A percentile compares a stretch with the other conserved stretches of the same genome.
phyloP scores from a whole-genome alignment of 1,284 basidiomycete genomes.

The Neolentinus lepideus region DNA sequence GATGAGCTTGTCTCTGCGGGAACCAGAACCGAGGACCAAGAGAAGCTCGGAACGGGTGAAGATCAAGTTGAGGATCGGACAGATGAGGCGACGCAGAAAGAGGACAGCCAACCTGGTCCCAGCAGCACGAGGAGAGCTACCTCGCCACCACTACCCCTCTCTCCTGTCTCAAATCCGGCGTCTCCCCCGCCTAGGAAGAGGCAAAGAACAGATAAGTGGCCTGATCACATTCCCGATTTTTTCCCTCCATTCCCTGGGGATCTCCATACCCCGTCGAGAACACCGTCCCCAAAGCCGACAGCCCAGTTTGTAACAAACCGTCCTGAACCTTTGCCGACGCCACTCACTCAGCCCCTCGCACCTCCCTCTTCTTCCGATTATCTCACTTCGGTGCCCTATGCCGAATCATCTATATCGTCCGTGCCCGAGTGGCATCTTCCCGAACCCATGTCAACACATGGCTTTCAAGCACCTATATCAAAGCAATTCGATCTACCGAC shows the following conservation, averaged over 20 bases:
- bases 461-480: slow-evolving; percentile 19
- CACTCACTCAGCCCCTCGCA: slow-evolving; percentile 34
- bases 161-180: slow-evolving; percentile 51
- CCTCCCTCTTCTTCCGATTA: slow-evolving; percentile 52
- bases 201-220: slow-evolving; percentile 43
- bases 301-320: slow-evolving; percentile 20
- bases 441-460: slow-evolving; percentile 13
- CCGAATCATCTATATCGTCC: slow-evolving; percentile 54
- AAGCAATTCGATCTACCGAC: slow-evolving; percentile 16
- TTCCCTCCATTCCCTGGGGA: slow-evolving; percentile 58
- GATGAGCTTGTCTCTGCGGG: slow-evolving; percentile 6
- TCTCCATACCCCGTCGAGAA: slow-evolving; percentile 25
- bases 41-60: slow-evolving; percentile 24
- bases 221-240: slow-evolving; percentile 55
- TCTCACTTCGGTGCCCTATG: slow-evolving; percentile 59
- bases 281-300: slow-evolving; percentile 18
- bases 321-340: slow-evolving; percentile 11
- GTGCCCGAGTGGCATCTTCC: slow-evolving; percentile 65
- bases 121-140: slow-evolving; percentile 19
- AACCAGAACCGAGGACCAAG: slow-evolving; percentile 11
- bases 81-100: slow-evolving; percentile 8
- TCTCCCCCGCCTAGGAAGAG: slow-evolving; percentile 46
- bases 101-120: slow-evolving; percentile 8
- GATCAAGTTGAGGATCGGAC: slow-evolving; percentile 14
- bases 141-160: slow-evolving; percentile 40